Percentiles rank a stretch among this genome's conserved stretches.
Evolutionary conservation across 2,329 filamentous ascomycete genomes (phyloP).

Genomic region (Xylaria sp.): DNA sequence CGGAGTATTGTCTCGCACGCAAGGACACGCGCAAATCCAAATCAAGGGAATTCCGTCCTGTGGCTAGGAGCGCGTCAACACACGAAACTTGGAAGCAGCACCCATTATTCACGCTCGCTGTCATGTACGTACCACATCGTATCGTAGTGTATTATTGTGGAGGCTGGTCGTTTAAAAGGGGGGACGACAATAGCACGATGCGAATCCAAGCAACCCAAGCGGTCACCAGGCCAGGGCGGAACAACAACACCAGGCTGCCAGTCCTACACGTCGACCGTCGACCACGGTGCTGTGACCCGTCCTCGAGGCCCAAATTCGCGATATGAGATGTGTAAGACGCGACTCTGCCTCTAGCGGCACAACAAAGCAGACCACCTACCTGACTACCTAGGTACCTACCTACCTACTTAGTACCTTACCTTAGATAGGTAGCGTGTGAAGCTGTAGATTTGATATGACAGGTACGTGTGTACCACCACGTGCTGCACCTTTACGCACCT

Average conservation of each 20-base stretch:
- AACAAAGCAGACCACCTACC: neutral
- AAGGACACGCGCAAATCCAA: no score
- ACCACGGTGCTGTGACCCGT: slow-evolving; percentile 17
- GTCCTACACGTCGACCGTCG: slow-evolving; percentile 23
- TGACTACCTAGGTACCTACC: no score
- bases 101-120: slow-evolving; percentile 3
- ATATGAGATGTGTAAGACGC: slow-evolving; percentile 15
- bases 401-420: no score
- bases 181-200: neutral
- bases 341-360: slow-evolving; percentile 5
- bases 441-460: no score
- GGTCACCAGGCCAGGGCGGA: slow-evolving; percentile 22
- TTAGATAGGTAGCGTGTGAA: no score
- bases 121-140: no score
- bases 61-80: slow-evolving; percentile 25
- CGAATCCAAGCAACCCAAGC: slow-evolving; percentile 10
- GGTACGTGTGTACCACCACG: no score
- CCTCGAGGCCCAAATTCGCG: slow-evolving; percentile 19
- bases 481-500: no score
- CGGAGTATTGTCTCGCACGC: no score
- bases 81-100: slow-evolving; percentile 15
- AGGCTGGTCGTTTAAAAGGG: slow-evolving; percentile 14
- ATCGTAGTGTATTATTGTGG: slow-evolving; percentile 25
- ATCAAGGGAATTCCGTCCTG: slow-evolving; percentile 7
- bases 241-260: slow-evolving; percentile 30